Base-by-base conservation (phyloP, 139 green algal species). In the Penium margaritaceum region DNA sequence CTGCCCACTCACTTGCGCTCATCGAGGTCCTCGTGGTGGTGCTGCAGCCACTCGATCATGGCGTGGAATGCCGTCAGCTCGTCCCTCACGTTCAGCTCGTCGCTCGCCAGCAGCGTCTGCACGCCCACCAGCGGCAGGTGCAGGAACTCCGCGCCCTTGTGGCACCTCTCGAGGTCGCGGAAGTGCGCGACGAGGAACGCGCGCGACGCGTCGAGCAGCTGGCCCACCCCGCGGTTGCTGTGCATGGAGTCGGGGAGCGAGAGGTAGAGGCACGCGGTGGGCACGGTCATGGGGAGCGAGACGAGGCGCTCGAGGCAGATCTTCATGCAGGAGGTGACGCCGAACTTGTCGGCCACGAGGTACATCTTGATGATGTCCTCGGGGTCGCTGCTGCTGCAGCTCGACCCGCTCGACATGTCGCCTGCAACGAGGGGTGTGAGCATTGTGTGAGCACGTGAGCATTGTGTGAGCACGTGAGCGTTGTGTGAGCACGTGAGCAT, bases 321-420 rank as follows among this genome's bases (percentile, higher is more conserved):
- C 55, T 63, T 74, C 67, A 74, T 74, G 67, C 67, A 74, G 27
- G 43, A 63, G 14, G 43, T 34, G 38, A 74, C 67, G 3, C 67
- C 67, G 17, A 74, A 74, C 44, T 74, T 74, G 44, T 74, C 67
- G 21, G 67, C 67, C 36, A 74, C 67, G 33, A 74, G 43, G 19
- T 57, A 74, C 67, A 74, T 74, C 43, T 74, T 63, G 67, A 74
- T 74, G 9, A 74, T 74, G 43, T 74, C 67, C 33, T 74, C 67
- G 17, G 67, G 67, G 43, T 74, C 67, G 5, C 34, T 74, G 4
- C 29, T 27, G n/a, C n/a, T n/a, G n/a, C n/a, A n/a, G n/a, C n/a
- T n/a, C n/a, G n/a, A n/a, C 5, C 27, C 36, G 5, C 67, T 43
- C 67, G n/a, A 15, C 67, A 74, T 66, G n/a, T 74, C 67, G 36